Evolutionary conservation across 495 filamentous ascomycete species (phyloP).

Genomic region (Daldinia loculata): DNA sequence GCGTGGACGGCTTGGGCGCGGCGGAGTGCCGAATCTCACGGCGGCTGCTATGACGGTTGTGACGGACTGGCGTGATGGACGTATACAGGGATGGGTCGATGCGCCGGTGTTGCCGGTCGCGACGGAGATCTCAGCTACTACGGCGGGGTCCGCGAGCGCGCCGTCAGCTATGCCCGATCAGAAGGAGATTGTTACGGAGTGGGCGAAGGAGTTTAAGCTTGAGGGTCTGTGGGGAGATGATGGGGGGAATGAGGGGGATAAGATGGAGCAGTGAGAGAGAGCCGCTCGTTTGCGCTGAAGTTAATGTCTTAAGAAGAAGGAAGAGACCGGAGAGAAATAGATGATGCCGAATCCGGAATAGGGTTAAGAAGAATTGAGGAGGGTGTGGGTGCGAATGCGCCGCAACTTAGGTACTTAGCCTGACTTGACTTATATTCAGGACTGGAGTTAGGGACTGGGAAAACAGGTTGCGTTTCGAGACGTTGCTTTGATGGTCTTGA

Average conservation of each 20-base stretch:
- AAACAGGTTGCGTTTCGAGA: background rate
- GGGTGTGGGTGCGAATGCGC: background rate
- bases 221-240: constrained; percentile 88
- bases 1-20: constrained; percentile 86
- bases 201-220: constrained; percentile 95
- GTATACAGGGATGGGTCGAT: constrained; percentile 92
- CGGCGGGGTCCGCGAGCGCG: background rate
- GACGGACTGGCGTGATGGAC: constrained; percentile 93
- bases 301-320: background rate
- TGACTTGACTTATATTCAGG: background rate
- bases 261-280: constrained; percentile 45
- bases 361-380: background rate
- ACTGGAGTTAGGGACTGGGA: constrained; percentile 16
- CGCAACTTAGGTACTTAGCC: background rate
- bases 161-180: constrained; percentile 64
- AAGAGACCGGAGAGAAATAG: background rate
- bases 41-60: constrained; percentile 92
- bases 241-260: constrained; percentile 38
- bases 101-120: constrained; percentile 71
- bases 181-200: constrained; percentile 88
- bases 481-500: constrained; percentile 1
- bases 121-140: constrained; percentile 28
- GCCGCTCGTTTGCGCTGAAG: background rate
- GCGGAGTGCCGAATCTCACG: constrained; percentile 86
- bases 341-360: background rate